Percentiles rank a stretch among this genome's conserved stretches.
Evolutionary conservation across 176 grass and related monocot species (phyloP).

Genomic region (Oryza officinalis): DNA sequence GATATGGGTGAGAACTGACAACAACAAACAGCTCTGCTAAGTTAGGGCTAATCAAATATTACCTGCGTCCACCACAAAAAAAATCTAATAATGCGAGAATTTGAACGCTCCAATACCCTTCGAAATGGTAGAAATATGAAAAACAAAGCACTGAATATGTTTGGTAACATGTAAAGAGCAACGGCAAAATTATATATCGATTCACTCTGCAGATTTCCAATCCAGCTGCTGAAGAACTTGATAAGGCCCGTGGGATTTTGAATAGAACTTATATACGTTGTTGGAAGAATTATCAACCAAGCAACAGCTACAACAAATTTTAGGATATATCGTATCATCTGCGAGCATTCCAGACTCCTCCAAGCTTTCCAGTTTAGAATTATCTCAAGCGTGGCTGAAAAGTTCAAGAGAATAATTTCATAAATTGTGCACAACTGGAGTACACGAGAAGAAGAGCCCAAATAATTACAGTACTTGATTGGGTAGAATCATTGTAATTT

Average conservation of each 20-base stretch:
- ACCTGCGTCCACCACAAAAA: conserved; percentile 99
- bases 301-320: conserved; percentile 86
- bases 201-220: conserved; percentile 62
- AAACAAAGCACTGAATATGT: conserved; percentile 81
- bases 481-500: background rate
- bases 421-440: conserved; percentile 13
- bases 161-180: conserved; percentile 87
- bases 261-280: conserved; percentile 70
- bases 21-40: conserved; percentile 28
- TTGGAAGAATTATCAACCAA: conserved; percentile 88
- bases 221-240: conserved; percentile 90
- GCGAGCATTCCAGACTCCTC: conserved; percentile 69
- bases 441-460: background rate
- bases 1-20: conserved; percentile 30
- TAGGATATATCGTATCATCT: conserved; percentile 67
- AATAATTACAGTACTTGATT: background rate
- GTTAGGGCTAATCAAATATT: conserved; percentile 19
- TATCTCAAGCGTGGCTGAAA: conserved; percentile 78
- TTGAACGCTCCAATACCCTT: conserved; percentile 64
- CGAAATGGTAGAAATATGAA: conserved; percentile 82
- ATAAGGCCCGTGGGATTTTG: conserved; percentile 79
- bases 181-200: conserved; percentile 85
- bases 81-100: conserved; percentile 62
- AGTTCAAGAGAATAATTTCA: conserved; percentile 27
- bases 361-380: conserved; percentile 94